These are phyloP conservation scores for Emergomyces africanus DNA, from an alignment of 2,329 filamentous ascomycete genomes.

Conservation along the genomic window DNA sequence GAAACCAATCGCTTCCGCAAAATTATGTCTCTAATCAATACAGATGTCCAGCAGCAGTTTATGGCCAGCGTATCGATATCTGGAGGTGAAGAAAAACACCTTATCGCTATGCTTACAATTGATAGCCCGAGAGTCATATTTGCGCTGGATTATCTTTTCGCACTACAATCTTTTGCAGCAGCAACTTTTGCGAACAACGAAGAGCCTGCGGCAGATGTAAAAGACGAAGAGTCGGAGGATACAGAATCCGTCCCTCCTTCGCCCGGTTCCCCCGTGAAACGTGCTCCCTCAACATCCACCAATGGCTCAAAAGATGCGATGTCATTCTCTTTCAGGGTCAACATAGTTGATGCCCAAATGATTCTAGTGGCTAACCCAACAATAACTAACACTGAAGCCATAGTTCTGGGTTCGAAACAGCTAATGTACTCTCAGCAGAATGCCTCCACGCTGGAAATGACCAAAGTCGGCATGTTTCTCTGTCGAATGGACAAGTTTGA, in stretches of 20 bases:
- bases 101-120: slow-evolving; percentile 85
- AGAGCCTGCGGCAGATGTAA: slow-evolving; percentile 20
- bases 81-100: slow-evolving; percentile 62
- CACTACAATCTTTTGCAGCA: slow-evolving; percentile 70
- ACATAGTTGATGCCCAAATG: slow-evolving; percentile 90
- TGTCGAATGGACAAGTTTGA: slow-evolving; percentile 98
- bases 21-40: slow-evolving; percentile 96
- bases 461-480: slow-evolving; percentile 93
- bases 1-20: slow-evolving; percentile 94
- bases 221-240: slow-evolving; percentile 21
- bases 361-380: slow-evolving; percentile 93
- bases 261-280: neutral
- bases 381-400: slow-evolving; percentile 81
- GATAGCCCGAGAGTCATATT: slow-evolving; percentile 94
- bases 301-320: slow-evolving; percentile 36
- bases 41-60: slow-evolving; percentile 82
- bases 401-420: slow-evolving; percentile 89
- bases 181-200: slow-evolving; percentile 51
- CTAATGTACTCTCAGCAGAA: slow-evolving; percentile 88
- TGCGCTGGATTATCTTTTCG: slow-evolving; percentile 88
- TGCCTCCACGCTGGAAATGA: slow-evolving; percentile 83
- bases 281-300: neutral
- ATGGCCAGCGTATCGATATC: slow-evolving; percentile 96
- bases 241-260: neutral
- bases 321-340: slow-evolving; percentile 76